Evolutionary conservation across 345 rosid genomes (phyloP), one percentile per base, ranked within the genome.

Genomic region (Populus tremula): DNA sequence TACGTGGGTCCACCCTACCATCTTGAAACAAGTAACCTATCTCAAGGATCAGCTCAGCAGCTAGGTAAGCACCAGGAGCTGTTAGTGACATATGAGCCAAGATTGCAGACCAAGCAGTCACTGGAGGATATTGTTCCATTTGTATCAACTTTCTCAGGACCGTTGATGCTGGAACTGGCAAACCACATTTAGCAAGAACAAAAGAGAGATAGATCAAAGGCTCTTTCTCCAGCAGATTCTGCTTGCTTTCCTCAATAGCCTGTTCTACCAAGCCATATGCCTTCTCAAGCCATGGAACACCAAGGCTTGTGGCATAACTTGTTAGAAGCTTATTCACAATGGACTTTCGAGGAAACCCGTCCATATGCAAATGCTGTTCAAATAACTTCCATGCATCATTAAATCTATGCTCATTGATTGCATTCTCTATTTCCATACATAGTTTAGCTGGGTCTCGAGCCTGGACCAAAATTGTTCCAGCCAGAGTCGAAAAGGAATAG

Each of bases 31-130:
- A 77, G 73, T 85, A 90, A 69, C 93, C 92, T 79, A 93, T 95
- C 89, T 95, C 98, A 64, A 90, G 91, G 77, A 93, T 86, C 85
- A 95, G 84, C 82, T 93, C 99, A 62, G 92, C 93, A 47, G 96
- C 90, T 17, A 95, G 92, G 88, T 83, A 89, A 80, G 94, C 92
- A 69, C 98, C 99, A 2, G 93, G 78, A 63, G 87, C 92, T 0
- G 90, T 63, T 77, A 76, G 84, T 21, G 96, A 92, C 94, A 93
- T 92, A 82, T 88, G 80, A 8, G 91, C 97, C 85, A 92, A 80
- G 50, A 89, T 73, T 0, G 89, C 89, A 0, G 96, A 93, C 97
- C 99, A 96, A 70, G 89, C 94, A 64, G 84, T 81, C 75, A 91
- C 97, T 2, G 89, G 89, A 65, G 98, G 97, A 84, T 84, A 93